Base-by-base conservation (phyloP, 169 alveolate species). In the Fabrea salina region DNA sequence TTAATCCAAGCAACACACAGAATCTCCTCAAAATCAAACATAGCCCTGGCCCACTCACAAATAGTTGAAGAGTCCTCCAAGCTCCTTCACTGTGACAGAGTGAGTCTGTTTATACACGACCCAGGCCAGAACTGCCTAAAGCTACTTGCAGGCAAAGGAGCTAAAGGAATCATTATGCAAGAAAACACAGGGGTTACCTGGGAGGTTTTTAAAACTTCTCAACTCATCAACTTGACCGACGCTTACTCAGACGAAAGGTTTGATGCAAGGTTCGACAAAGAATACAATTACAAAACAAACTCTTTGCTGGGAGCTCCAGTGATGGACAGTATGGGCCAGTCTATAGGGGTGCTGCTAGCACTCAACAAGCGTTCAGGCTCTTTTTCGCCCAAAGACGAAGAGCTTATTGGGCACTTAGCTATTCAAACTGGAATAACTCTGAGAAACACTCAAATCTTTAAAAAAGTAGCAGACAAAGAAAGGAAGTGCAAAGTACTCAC, bases 101-200 rank as follows among this genome's bases (percentile, higher is more conserved):
- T 43, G 33, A 27, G 47, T 35, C 33, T 58, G 13, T 58, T 58
- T 58, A 22, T 58, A 3, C 71, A 58, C 33, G 71, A 58, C 16
- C 41, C 71, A 6, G 19, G 27, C 16, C 71, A 58, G 8, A 58
- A 58, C n/a, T 32, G 35, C 41, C 33, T 58, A 58, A 22, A 32
- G n/a, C 35, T 58, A 16, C 19, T 58, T 58, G 71, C 33, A 58
- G 71, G 71, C 7, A 66, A 66, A 66, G 51, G 35, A 66, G 76
- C 58, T 0, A 19, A 40, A 66, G 56, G 76, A 66, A 32, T 66
- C 33, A 56, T 66, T 66, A 22, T 66, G 7, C 19, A 32, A 32
- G 51, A 43, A 39, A 43, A 39, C 19, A 22, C 56, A 35, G 56
- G 76, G 61, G 19, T 66, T 27, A 66, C 58, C 5, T 66, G 76